Percentiles rank a stretch among this genome's conserved stretches.
phyloP scores from a whole-genome alignment of 192 early-diverging fungal species.

The Chytriomyces sp. region DNA sequence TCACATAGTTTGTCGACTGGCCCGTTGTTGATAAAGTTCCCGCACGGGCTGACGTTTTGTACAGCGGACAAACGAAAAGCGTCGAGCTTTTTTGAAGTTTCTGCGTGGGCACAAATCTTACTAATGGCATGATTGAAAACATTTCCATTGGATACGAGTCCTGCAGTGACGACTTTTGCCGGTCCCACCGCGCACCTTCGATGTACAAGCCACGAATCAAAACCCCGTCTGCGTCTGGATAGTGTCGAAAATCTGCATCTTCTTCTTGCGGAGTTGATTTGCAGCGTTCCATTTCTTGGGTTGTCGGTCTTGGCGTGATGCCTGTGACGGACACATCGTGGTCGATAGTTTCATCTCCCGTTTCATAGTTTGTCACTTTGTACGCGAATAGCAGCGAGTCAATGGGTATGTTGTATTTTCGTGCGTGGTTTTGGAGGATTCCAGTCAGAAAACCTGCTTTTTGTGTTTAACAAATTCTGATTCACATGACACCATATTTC shows the following conservation, averaged over 20 bases:
- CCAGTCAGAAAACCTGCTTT: slow-evolving; percentile 65
- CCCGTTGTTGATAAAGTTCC: slow-evolving; percentile 70
- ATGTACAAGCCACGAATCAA: slow-evolving; percentile 60
- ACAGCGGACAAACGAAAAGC: slow-evolving; percentile 62
- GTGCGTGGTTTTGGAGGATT: slow-evolving; percentile 66
- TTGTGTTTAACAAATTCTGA: background rate
- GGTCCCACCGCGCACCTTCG: slow-evolving; percentile 67
- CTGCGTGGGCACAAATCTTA: slow-evolving; percentile 63
- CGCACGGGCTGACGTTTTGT: slow-evolving; percentile 67
- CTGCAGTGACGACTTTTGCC: slow-evolving; percentile 54
- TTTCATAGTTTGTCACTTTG: slow-evolving; percentile 54
- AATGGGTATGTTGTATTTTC: slow-evolving; percentile 68
- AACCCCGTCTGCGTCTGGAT: slow-evolving; percentile 57
- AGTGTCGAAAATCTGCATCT: slow-evolving; percentile 24
- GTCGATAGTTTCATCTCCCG: slow-evolving; percentile 41
- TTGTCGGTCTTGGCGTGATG: background rate
- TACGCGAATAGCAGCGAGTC: slow-evolving; percentile 61
- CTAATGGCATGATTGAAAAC: slow-evolving; percentile 67
- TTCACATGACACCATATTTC: background rate
- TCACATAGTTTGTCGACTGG: slow-evolving; percentile 69
- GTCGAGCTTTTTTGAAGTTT: slow-evolving; percentile 33
- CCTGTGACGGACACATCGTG: slow-evolving; percentile 21
- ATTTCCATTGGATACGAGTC: slow-evolving; percentile 73
- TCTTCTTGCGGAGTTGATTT: slow-evolving; percentile 47
- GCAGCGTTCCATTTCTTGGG: slow-evolving; percentile 11